Percentiles rank a stretch among this genome's conserved stretches.
phyloP scores from a whole-genome alignment of 2,329 filamentous ascomycete genomes.

The Malbranchea zuffiana region DNA sequence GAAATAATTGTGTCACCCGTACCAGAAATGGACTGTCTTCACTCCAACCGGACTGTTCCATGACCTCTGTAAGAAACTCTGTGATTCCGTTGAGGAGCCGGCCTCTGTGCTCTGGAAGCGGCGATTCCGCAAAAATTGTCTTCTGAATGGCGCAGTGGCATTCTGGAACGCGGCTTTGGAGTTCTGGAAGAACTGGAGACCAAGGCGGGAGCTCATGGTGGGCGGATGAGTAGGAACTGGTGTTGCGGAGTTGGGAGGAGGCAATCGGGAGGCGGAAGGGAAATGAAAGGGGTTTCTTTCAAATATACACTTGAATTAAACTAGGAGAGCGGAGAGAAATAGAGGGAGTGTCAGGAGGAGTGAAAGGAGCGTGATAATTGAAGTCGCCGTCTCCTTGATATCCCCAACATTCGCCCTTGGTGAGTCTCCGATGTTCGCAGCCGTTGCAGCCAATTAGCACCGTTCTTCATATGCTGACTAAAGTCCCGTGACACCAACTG shows the following conservation, averaged over 20 bases:
- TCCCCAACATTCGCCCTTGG: no score
- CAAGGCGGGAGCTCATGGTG: slow-evolving; percentile 47
- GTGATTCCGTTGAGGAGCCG: slow-evolving; percentile 32
- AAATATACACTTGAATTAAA: not conserved
- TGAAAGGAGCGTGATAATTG: slow-evolving; percentile 2
- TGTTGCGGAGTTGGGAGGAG: not conserved
- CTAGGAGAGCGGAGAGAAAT: not conserved
- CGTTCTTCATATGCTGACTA: not conserved
- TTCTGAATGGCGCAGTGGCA: slow-evolving; percentile 46
- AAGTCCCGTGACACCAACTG: not conserved
- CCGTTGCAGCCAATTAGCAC: not conserved
- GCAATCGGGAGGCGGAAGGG: slow-evolving; percentile 1
- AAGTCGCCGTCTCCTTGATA: no score
- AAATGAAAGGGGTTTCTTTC: not conserved
- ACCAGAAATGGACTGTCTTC: slow-evolving; percentile 99
- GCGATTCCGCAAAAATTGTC: slow-evolving; percentile 40
- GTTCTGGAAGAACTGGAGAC: slow-evolving; percentile 47
- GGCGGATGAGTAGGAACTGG: not conserved
- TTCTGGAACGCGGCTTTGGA: slow-evolving; percentile 40
- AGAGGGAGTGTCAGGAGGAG: not conserved
- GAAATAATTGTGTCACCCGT: slow-evolving; percentile 14
- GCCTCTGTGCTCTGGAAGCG: slow-evolving; percentile 62
- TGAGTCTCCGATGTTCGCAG: slow-evolving; percentile 14
- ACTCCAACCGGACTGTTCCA: slow-evolving; percentile 72
- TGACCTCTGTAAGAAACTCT: slow-evolving; percentile 58